A percentile compares a stretch with the other conserved stretches of the same genome.
Conservation (phyloP, 2,329 filamentous ascomycete species). For the Aspergillus pseudotamarii region DNA sequence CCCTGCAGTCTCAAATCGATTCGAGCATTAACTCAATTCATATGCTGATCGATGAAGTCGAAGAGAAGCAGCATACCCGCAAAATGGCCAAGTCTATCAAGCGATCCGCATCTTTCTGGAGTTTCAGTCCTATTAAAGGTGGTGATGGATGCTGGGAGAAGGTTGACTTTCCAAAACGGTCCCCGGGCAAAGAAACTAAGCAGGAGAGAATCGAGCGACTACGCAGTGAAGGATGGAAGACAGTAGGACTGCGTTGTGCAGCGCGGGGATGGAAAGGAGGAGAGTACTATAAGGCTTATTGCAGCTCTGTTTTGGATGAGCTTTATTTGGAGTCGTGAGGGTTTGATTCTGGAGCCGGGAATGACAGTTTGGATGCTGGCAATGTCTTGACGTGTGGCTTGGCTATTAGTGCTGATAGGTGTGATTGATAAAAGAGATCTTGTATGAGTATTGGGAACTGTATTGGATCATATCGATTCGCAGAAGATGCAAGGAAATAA, state of each 20-base stretch:
- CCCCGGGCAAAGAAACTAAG: constrained; percentile 33
- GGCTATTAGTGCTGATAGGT: background rate
- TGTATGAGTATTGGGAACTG: no score
- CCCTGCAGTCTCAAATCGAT: constrained; percentile 30
- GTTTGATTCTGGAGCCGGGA: background rate
- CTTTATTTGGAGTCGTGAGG: constrained; percentile 27
- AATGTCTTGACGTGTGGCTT: background rate
- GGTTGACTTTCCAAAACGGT: background rate
- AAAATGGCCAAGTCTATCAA: constrained; percentile 27
- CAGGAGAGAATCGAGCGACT: constrained; percentile 38
- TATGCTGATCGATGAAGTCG: constrained; percentile 27
- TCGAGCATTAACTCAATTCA: constrained; percentile 32
- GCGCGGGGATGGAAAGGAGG: constrained; percentile 40
- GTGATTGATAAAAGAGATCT: no score
- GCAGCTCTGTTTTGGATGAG: constrained; percentile 40
- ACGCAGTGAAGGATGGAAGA: constrained; percentile 39
- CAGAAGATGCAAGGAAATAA: no score
- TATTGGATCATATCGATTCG: no score
- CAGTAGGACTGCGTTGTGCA: constrained; percentile 37
- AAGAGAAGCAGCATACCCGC: constrained; percentile 27
- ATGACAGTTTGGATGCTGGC: background rate
- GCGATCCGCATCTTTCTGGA: constrained; percentile 44
- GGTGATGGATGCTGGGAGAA: constrained; percentile 9
- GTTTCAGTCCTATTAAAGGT: constrained; percentile 33
- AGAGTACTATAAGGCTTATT: constrained; percentile 42